phyloP scores from a whole-genome alignment of 2,329 filamentous ascomycete genomes.

The Fusarium equiseti region DNA sequence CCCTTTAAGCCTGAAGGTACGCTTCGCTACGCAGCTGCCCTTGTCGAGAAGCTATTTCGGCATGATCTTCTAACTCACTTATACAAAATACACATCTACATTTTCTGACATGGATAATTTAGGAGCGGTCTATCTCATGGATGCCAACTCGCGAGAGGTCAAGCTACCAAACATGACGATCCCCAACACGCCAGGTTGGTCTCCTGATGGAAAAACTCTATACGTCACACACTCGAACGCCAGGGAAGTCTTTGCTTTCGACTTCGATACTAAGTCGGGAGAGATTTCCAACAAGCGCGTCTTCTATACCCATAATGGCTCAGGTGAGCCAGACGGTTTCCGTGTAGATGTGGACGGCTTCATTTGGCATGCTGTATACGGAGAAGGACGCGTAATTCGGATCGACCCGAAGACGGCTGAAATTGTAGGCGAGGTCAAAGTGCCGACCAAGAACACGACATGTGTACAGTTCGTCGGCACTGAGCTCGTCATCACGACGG shows the following conservation, averaged over 20 bases:
- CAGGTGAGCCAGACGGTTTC: conserved; percentile 84
- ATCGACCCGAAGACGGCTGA: conserved; percentile 74
- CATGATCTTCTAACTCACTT: neutral
- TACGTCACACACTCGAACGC: conserved; percentile 86
- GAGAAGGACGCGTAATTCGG: conserved; percentile 79
- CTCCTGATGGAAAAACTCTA: conserved; percentile 76
- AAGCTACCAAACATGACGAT: conserved; percentile 77
- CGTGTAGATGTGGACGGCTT: conserved; percentile 86
- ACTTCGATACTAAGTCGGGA: conserved; percentile 76
- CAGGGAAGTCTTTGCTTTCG: conserved; percentile 77
- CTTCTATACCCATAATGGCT: conserved; percentile 77
- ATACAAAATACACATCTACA: neutral
- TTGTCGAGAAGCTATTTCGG: neutral
- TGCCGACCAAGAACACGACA: conserved; percentile 84
- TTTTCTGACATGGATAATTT: conserved; percentile 30
- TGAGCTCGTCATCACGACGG: conserved; percentile 83
- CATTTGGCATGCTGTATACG: conserved; percentile 90
- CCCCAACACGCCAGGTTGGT: conserved; percentile 89
- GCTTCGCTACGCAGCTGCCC: neutral
- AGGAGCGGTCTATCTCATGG: conserved; percentile 81
- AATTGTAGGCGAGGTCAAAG: conserved; percentile 77
- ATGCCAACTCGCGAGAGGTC: conserved; percentile 68
- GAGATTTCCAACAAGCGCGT: conserved; percentile 75
- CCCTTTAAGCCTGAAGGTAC: conserved; percentile 71
- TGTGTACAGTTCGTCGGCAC: conserved; percentile 84